These are phyloP conservation scores for Vanrija sp. DNA, from an alignment of 1,284 basidiomycete species.

Conservation along the genomic window DNA sequence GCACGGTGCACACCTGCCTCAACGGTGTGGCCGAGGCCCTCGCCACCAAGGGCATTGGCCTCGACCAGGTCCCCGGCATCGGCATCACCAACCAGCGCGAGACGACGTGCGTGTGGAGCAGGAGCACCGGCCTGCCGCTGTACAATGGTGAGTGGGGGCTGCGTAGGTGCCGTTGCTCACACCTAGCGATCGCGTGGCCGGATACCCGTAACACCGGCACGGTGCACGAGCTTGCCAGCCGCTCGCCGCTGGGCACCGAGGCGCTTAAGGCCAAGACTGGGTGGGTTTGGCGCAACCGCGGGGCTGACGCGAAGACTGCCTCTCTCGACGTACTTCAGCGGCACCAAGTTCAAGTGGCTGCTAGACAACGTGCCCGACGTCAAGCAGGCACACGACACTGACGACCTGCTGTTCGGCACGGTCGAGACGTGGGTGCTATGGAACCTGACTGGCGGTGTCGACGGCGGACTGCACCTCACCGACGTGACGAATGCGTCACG, in stretches of 20 bases:
- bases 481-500: slow-evolving; percentile 96
- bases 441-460: slow-evolving; percentile 79
- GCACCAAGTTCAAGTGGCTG: slow-evolving; percentile 95
- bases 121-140: slow-evolving; percentile 78
- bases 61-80: background rate
- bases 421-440: slow-evolving; percentile 80
- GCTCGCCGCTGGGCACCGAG: slow-evolving; percentile 9
- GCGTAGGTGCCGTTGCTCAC: background rate
- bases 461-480: slow-evolving; percentile 70
- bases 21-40: slow-evolving; percentile 67
- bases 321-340: slow-evolving; percentile 93
- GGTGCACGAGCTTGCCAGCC: slow-evolving; percentile 62
- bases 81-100: slow-evolving; percentile 93
- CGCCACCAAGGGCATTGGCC: slow-evolving; percentile 84
- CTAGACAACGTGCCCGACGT: slow-evolving; percentile 80
- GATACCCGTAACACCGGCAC: slow-evolving; percentile 83
- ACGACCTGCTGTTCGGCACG: slow-evolving; percentile 85
- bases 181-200: slow-evolving; percentile 85
- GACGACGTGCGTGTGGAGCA: slow-evolving; percentile 92
- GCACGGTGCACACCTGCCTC: slow-evolving; percentile 74
- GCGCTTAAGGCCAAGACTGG: slow-evolving; percentile 60
- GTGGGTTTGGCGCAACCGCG: slow-evolving; percentile 53
- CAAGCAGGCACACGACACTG: slow-evolving; percentile 70
- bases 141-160: slow-evolving; percentile 53
- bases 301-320: slow-evolving; percentile 68